A percentile compares a stretch with the other conserved stretches of the same genome.
Conservation (phyloP, 2,329 filamentous ascomycete genomes). For the Fusarium sp. region DNA sequence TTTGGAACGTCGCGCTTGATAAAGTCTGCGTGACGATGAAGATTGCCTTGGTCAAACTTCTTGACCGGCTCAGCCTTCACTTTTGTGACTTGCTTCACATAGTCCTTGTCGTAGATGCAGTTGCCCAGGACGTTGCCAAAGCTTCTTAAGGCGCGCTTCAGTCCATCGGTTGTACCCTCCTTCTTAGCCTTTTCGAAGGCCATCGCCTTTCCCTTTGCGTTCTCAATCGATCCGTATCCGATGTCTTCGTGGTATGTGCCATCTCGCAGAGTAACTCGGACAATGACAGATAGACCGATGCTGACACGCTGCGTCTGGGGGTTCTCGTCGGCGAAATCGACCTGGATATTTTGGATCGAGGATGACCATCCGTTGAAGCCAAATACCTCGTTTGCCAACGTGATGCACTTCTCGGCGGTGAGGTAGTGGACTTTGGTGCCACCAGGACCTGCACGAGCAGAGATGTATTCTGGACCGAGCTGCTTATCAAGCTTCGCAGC, state of each 20-base stretch:
- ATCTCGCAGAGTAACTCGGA: slow-evolving; percentile 87
- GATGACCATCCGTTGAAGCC: slow-evolving; percentile 98
- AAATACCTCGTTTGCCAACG: slow-evolving; percentile 92
- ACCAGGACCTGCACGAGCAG: slow-evolving; percentile 79
- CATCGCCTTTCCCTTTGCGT: slow-evolving; percentile 91
- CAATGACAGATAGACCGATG: slow-evolving; percentile 86
- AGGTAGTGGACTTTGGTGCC: slow-evolving; percentile 92
- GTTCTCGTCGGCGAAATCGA: slow-evolving; percentile 94
- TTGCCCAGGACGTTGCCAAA: slow-evolving; percentile 99
- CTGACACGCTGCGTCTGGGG: slow-evolving; percentile 78
- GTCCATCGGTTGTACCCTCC: slow-evolving; percentile 90
- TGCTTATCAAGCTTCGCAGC: slow-evolving; percentile 89
- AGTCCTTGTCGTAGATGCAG: slow-evolving; percentile 97
- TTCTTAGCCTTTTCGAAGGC: slow-evolving; percentile 99
- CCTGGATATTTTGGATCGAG: slow-evolving; percentile 90
- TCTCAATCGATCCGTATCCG: slow-evolving; percentile 95
- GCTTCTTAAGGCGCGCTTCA: slow-evolving; percentile 87
- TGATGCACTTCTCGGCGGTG: slow-evolving; percentile 95
- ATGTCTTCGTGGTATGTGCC: slow-evolving; percentile 98
- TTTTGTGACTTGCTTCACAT: slow-evolving; percentile 86
- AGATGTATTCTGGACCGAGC: slow-evolving; percentile 95
- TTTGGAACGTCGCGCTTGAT: slow-evolving; percentile 63
- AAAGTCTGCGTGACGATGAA: slow-evolving; percentile 83
- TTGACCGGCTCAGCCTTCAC: slow-evolving; percentile 77
- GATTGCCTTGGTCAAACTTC: slow-evolving; percentile 78